Evolutionary conservation across 2,329 filamentous ascomycete species (phyloP), one percentile per base, ranked within the genome.

Genomic region (Rutstroemia sp.): DNA sequence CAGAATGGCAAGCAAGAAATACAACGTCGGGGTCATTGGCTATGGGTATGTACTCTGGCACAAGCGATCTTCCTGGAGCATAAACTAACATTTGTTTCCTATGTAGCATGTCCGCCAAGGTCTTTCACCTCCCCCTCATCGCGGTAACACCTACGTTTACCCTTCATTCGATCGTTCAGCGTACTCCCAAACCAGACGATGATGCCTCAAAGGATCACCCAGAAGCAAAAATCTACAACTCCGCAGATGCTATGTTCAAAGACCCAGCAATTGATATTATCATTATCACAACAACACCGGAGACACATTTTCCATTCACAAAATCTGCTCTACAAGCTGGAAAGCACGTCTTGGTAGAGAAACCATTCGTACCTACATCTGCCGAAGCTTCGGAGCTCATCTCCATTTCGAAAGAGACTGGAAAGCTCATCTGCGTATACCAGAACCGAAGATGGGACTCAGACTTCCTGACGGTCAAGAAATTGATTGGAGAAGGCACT

Each of bases 81-180:
- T 34, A 34, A 34, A 34, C 30, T 34, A 9, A 34, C 10, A 12
- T 34, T 34, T 34, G 9, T 14, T 42, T 42, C 19, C 39, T 19
- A 2, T 42, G 6, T 48, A 70, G 81, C 64, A 70, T 83, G 66
- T 80, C 78, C 56, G 88, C 89, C 71, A 92, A 91, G 69, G 78
- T 87, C 73, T 94, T 92, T 73, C 88, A 94, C 72, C 90, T 92
- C 67, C 89, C 88, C 60, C 88, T 91, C 72, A 79, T 94, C 71
- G 74, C 75, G 53, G 77, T 79, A 30, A 82, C 85, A 0, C 77
- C 83, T 6, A 75, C 80, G 54, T 78, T 91, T 68, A 83, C 77
- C 52, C 81, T 92, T 19, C 81, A 90, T 68, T 82, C 86, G 61
- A 84, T 94, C 63, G 85, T 92, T 27, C 89, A 94, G 72, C 83